Conservation (phyloP, 352 stramenopile species). For the Phytophthora vignae region DNA sequence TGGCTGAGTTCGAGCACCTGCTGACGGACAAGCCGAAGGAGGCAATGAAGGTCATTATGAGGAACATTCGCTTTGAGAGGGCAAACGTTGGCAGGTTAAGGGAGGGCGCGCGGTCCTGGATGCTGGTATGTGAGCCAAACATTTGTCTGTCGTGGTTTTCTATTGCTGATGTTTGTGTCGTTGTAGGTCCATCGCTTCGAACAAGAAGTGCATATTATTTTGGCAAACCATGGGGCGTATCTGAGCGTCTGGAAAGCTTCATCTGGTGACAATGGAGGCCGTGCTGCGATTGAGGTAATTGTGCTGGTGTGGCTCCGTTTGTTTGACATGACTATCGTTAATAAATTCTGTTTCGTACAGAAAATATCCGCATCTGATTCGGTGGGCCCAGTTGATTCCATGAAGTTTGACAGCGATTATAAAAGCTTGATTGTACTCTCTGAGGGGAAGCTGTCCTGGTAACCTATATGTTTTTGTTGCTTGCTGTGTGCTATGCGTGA, state of each 20-base stretch:
- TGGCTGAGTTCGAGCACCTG: slow-evolving; percentile 42
- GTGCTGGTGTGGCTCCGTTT: background rate
- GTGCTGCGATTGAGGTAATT: slow-evolving; percentile 26
- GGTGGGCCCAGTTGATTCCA: slow-evolving; percentile 17
- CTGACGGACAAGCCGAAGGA: slow-evolving; percentile 20
- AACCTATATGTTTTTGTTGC: background rate
- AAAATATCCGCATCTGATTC: slow-evolving; percentile 31
- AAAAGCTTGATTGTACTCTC: slow-evolving; percentile 31
- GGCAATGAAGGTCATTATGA: slow-evolving; percentile 34
- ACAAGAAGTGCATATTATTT: slow-evolving; percentile 14
- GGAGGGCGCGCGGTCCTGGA: slow-evolving; percentile 19
- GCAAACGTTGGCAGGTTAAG: slow-evolving; percentile 25
- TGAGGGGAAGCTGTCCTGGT: slow-evolving; percentile 44
- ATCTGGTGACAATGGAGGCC: background rate
- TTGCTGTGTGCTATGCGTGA: background rate
- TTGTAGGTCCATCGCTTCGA: slow-evolving; percentile 23
- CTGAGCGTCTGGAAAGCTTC: slow-evolving; percentile 23
- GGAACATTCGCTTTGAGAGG: slow-evolving; percentile 34
- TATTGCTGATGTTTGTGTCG: background rate
- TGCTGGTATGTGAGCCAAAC: slow-evolving; percentile 24
- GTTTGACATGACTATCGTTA: background rate
- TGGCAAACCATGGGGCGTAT: slow-evolving; percentile 34
- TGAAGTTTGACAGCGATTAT: slow-evolving; percentile 26
- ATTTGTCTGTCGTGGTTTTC: slow-evolving; percentile 7
- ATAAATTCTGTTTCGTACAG: slow-evolving; percentile 10